phyloP scores from a whole-genome alignment of 1,284 basidiomycete genomes.

The Phellinidium pouzarii region DNA sequence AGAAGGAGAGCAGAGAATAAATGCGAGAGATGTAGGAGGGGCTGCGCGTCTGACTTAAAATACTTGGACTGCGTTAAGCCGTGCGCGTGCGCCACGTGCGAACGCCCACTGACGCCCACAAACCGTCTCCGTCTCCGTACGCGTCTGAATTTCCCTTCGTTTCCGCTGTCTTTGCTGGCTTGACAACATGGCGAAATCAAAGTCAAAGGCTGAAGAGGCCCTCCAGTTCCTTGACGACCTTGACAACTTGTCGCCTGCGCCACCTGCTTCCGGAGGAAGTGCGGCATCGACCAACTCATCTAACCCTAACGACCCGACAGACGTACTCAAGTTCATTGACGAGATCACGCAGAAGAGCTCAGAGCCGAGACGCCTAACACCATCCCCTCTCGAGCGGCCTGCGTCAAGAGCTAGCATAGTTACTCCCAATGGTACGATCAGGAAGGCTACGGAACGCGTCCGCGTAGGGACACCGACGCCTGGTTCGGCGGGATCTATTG shows the following conservation, averaged over 20 bases:
- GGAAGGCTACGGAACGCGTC: slow-evolving; percentile 74
- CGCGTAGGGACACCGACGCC: slow-evolving; percentile 49
- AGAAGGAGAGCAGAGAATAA: neutral
- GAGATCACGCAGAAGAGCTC: slow-evolving; percentile 88
- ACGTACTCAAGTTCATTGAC: slow-evolving; percentile 88
- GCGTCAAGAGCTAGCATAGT: slow-evolving; percentile 48
- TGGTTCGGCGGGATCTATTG: slow-evolving; percentile 1
- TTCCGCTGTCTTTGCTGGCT: neutral
- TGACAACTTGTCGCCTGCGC: slow-evolving; percentile 56
- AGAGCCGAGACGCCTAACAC: slow-evolving; percentile 57
- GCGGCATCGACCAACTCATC: slow-evolving; percentile 23
- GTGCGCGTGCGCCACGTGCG: neutral
- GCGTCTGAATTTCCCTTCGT: neutral
- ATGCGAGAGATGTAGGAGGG: neutral
- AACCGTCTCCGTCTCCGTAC: neutral
- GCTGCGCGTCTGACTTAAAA: neutral
- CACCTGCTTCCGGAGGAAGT: slow-evolving; percentile 23
- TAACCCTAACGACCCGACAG: slow-evolving; percentile 54
- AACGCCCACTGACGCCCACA: neutral
- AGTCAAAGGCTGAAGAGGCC: slow-evolving; percentile 85
- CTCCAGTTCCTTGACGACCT: slow-evolving; percentile 87
- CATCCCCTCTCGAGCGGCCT: slow-evolving; percentile 50
- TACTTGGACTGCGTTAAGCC: neutral
- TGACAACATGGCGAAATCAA: slow-evolving; percentile 42
- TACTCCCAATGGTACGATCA: slow-evolving; percentile 50